Conservation (phyloP, 140 eudicot genomes). For the Ambrosia hybrid region DNA sequence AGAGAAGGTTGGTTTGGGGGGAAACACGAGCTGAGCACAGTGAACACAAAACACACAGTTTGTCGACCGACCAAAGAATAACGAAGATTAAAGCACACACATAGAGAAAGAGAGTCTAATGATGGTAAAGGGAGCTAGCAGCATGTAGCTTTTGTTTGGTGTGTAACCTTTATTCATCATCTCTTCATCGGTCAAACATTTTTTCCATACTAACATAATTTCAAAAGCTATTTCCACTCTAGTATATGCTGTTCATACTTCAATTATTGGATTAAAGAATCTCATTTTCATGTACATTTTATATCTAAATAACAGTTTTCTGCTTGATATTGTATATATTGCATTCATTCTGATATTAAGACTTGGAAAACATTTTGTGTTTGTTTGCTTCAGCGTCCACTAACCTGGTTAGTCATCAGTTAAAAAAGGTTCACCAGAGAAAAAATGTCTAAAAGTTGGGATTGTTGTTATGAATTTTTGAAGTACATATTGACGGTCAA, state of each 20-base stretch:
- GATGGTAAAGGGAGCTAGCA: slow-evolving; percentile 17
- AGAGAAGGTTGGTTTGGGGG: slow-evolving; percentile 27
- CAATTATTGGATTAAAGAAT: background rate
- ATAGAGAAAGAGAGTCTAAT: slow-evolving; percentile 19
- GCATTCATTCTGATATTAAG: too few relatives aligned
- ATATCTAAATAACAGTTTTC: background rate
- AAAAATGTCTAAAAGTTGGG: too few relatives aligned
- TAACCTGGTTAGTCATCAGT: too few relatives aligned
- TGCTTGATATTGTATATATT: too few relatives aligned
- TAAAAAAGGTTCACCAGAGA: too few relatives aligned
- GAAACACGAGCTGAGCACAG: slow-evolving; percentile 49
- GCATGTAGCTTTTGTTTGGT: slow-evolving; percentile 11
- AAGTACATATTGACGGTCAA: too few relatives aligned
- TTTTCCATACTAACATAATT: slow-evolving; percentile 22
- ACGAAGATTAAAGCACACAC: slow-evolving; percentile 29
- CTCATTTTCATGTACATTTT: slow-evolving; percentile 3
- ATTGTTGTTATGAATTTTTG: too few relatives aligned
- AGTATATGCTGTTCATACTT: slow-evolving; percentile 3
- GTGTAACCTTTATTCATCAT: slow-evolving; percentile 25
- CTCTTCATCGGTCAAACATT: slow-evolving; percentile 32
- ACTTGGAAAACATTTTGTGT: too few relatives aligned
- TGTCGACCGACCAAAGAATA: slow-evolving; percentile 78
- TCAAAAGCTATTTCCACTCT: slow-evolving; percentile 1
- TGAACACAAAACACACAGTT: slow-evolving; percentile 68
- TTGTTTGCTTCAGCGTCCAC: too few relatives aligned